Conservation (phyloP, 148 eudicot genomes). For the Rheum nobile region DNA sequence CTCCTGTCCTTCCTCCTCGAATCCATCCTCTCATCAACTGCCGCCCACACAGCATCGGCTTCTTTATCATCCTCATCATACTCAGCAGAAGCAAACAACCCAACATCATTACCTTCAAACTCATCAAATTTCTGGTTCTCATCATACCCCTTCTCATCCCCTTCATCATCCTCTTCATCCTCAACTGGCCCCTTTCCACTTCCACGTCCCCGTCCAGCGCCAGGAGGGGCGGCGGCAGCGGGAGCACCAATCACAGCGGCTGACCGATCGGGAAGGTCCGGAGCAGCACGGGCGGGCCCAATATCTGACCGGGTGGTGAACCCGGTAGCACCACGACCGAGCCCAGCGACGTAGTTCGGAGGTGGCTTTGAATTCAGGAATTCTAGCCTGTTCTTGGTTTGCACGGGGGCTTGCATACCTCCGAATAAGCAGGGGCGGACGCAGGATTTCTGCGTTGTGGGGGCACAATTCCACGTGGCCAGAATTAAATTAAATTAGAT, state of each 20-base stretch:
- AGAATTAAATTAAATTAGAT: too few relatives aligned
- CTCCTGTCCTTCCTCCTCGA: slow-evolving; percentile 80
- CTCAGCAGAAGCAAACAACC: slow-evolving; percentile 81
- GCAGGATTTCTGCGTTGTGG: too few relatives aligned
- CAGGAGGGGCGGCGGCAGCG: slow-evolving; percentile 27
- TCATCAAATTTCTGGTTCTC: slow-evolving; percentile 98
- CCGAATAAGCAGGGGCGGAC: too few relatives aligned
- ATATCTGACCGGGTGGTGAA: slow-evolving; percentile 97
- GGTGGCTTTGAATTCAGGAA: slow-evolving; percentile 74
- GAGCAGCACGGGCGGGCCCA: slow-evolving; percentile 90
- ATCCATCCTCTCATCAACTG: slow-evolving; percentile 77
- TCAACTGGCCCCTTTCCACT: slow-evolving; percentile 49
- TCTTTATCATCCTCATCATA: slow-evolving; percentile 93
- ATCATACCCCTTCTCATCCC: slow-evolving; percentile 73
- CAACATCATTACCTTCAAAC: slow-evolving; percentile 95
- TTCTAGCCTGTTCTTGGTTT: slow-evolving; percentile 44
- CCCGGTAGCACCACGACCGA: slow-evolving; percentile 97
- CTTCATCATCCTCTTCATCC: slow-evolving; percentile 67
- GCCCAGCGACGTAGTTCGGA: slow-evolving; percentile 80
- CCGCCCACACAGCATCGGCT: slow-evolving; percentile 89
- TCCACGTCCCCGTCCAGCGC: slow-evolving; percentile 55
- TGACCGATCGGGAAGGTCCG: slow-evolving; percentile 68
- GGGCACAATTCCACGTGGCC: too few relatives aligned
- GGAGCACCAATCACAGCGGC: slow-evolving; percentile 46
- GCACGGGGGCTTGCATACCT: slow-evolving; percentile 76